Conservation (phyloP, 2,329 filamentous ascomycete species). For the Pseudogymnoascus sp. region DNA sequence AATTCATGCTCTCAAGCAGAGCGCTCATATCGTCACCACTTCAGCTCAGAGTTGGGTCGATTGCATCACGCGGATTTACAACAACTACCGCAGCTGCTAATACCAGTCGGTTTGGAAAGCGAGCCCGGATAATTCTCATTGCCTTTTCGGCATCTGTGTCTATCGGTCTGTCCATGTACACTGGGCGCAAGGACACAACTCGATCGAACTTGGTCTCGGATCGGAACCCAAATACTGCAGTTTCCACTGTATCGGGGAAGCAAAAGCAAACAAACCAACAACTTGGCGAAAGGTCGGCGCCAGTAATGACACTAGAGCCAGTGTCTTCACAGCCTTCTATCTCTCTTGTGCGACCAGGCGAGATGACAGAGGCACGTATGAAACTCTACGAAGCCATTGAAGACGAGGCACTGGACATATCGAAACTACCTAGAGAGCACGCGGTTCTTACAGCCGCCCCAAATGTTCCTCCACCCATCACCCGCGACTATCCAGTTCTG, state of each 20-base stretch:
- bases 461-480: conserved; percentile 28
- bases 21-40: not conserved
- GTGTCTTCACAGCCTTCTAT: conserved; percentile 4
- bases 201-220: not conserved
- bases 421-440: conserved; percentile 25
- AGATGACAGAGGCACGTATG: not conserved
- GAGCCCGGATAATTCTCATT: conserved; percentile 6
- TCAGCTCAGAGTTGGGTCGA: not conserved
- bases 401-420: not conserved
- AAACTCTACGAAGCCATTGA: conserved; percentile 7
- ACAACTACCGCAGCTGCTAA: not conserved
- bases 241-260: not conserved
- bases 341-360: not conserved
- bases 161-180: not conserved
- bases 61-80: conserved; percentile 6
- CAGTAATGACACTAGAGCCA: not conserved
- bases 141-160: conserved; percentile 16
- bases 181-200: not conserved
- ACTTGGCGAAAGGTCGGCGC: not conserved
- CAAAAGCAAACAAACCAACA: not conserved
- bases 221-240: not conserved
- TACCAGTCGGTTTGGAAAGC: not conserved
- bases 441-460: conserved; percentile 28
- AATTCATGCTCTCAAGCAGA: not conserved
- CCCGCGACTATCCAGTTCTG: conserved; percentile 27